Conservation (phyloP, 495 filamentous ascomycete species). For the Trichoderma gamsii region DNA sequence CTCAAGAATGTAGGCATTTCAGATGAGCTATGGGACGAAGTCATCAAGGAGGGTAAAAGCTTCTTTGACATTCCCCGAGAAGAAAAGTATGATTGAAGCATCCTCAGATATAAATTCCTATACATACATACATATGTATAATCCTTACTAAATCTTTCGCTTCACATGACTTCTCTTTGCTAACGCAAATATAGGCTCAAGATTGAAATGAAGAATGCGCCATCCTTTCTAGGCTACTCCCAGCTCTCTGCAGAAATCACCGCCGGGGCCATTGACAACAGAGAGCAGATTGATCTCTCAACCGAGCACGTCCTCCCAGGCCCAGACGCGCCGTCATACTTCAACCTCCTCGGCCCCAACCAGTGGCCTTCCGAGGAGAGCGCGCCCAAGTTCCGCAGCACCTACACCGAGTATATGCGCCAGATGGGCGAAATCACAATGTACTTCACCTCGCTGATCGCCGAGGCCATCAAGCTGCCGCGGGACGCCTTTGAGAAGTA, state of each 20-base stretch:
- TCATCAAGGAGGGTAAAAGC: slow-evolving; percentile 59
- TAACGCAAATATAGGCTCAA: slow-evolving; percentile 48
- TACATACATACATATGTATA: too few relatives aligned
- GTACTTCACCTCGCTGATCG: slow-evolving; percentile 77
- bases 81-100: slow-evolving; percentile 54
- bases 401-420: slow-evolving; percentile 67
- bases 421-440: slow-evolving; percentile 64
- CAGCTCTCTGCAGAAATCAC: slow-evolving; percentile 58
- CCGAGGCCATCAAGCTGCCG: slow-evolving; percentile 76
- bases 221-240: slow-evolving; percentile 57
- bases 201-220: slow-evolving; percentile 86
- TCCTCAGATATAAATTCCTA: neutral
- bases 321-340: slow-evolving; percentile 61
- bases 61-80: slow-evolving; percentile 80
- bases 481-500: slow-evolving; percentile 70
- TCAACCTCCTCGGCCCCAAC: slow-evolving; percentile 77
- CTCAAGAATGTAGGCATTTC: slow-evolving; percentile 77
- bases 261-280: slow-evolving; percentile 54
- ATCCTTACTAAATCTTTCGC: too few relatives aligned
- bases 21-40: slow-evolving; percentile 55
- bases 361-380: slow-evolving; percentile 73
- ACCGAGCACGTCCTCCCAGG: slow-evolving; percentile 64
- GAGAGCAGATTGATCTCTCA: slow-evolving; percentile 89
- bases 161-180: neutral
- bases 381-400: slow-evolving; percentile 65